These are phyloP conservation scores for Fusarium nodosum DNA, from an alignment of 2,329 filamentous ascomycete genomes.

Conservation along the genomic window DNA sequence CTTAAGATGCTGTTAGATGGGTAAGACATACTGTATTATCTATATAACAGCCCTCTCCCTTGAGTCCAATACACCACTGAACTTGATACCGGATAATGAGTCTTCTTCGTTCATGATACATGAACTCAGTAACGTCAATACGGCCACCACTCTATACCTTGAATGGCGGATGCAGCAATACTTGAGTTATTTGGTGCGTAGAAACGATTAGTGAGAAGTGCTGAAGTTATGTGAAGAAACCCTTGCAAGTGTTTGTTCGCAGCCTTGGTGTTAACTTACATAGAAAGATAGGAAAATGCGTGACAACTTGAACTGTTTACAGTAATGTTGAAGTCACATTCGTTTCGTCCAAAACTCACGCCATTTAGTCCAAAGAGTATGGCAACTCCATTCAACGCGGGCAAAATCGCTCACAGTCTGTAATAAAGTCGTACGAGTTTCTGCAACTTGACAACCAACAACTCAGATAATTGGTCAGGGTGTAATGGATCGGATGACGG, in stretches of 20 bases:
- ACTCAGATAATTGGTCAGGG: conserved; percentile 6
- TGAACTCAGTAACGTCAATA: not conserved
- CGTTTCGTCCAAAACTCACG: not conserved
- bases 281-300: not conserved
- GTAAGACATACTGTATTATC: not conserved
- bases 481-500: not conserved
- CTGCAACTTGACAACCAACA: not conserved
- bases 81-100: too few relatives aligned
- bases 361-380: not conserved
- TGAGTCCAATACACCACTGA: not conserved
- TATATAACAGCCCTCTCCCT: not conserved
- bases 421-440: conserved; percentile 19
- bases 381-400: not conserved
- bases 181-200: rapidly evolving
- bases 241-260: not conserved
- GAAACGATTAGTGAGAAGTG: rapidly evolving
- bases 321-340: not conserved
- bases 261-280: not conserved
- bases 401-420: conserved; percentile 1
- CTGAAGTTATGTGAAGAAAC: too few relatives aligned
- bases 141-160: not conserved
- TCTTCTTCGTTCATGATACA: not conserved
- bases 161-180: not conserved
- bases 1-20: too few relatives aligned
- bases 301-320: not conserved